Evolutionary conservation across 2,329 filamentous ascomycete species (phyloP), one percentile per base, ranked within the genome.

Genomic region (Calonectria naviculata): DNA sequence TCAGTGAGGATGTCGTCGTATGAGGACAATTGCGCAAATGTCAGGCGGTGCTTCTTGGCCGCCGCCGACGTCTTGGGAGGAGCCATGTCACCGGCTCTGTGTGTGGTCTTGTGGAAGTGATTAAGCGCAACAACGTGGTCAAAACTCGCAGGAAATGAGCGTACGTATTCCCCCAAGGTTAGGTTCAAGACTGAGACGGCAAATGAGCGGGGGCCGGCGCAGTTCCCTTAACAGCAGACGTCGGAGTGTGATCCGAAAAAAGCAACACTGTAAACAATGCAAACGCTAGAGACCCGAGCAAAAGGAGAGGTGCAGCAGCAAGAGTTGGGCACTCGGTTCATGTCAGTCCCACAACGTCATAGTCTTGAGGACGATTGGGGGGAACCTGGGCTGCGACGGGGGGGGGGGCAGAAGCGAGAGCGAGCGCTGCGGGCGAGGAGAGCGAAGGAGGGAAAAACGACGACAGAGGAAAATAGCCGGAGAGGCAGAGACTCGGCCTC

Each of bases 1-100:
- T 99, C 97, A 9, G 97, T 99, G 73, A 97, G 88, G 75, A 98
- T 92, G 84, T 99, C 97, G 85, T 99, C 97, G 86, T 98, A 98
- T 61, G 93, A 93, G 36, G 95, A 93, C 79, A 99, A 87, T 87
- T 97, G 95, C 71, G 93, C 92, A 77, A 98, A 88, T 9, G 95
- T 98, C 78, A 99, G 88, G 73, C 91, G 91, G 80, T 93, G 91
- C 85, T 89, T 93, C 83, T 93, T 90, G 21, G 82, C 77, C 46
- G 82, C 77, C 46, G 82, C 65, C 74, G 82, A 73, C 26, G 75
- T 75, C 64, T 82, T 81, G 56, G 81, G 76, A 28, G 83, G 80
- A 76, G 85, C 80, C 85, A 87, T 83, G 47, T 61, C 70, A 36
- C 66, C 70, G 38, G 54, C 13, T 46, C n/a, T 5, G 41, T 65